These are phyloP conservation scores for Ascocoryne sarcoides DNA, from an alignment of 2,329 filamentous ascomycete species.

Conservation along the genomic window DNA sequence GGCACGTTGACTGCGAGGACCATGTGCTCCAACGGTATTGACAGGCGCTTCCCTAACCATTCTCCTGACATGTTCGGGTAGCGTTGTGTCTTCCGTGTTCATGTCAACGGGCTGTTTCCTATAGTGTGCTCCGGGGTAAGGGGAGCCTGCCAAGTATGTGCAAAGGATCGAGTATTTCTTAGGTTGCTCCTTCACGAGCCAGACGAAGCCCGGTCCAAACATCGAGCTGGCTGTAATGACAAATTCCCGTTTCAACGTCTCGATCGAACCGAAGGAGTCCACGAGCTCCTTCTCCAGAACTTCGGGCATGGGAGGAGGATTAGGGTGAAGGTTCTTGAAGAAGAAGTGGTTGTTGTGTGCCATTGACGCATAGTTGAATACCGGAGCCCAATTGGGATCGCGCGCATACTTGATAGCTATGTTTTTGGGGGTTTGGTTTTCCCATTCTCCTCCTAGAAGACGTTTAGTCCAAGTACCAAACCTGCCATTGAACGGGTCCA, in stretches of 20 bases:
- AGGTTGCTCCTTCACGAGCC: conserved; percentile 60
- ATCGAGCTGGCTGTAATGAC: conserved; percentile 74
- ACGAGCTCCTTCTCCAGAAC: conserved; percentile 51
- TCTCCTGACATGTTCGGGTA: conserved; percentile 33
- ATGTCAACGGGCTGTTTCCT: conserved; percentile 58
- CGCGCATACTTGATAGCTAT: conserved; percentile 71
- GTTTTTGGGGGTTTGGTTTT: conserved; percentile 39
- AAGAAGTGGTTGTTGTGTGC: conserved; percentile 86
- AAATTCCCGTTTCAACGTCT: conserved; percentile 74
- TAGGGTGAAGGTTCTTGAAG: conserved; percentile 51
- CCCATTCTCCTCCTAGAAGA: conserved; percentile 16
- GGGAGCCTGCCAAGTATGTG: conserved; percentile 87
- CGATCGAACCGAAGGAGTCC: conserved; percentile 69
- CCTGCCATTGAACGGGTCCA: too few species aligned
- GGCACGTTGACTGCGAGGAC: conserved; percentile 16
- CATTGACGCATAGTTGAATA: conserved; percentile 97
- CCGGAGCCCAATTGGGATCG: conserved; percentile 63
- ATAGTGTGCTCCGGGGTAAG: conserved; percentile 78
- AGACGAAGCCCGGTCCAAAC: conserved; percentile 97
- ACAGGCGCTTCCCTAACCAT: conserved; percentile 24
- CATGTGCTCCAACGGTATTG: conserved; percentile 29
- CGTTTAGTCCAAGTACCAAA: too few species aligned
- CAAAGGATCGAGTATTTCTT: conserved; percentile 58
- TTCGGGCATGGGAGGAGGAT: conserved; percentile 39
- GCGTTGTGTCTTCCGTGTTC: conserved; percentile 46